Evolutionary conservation across 1,139 yeast genomes (phyloP), one percentile per base, ranked within the genome.

Genomic region (Pichia sp.): DNA sequence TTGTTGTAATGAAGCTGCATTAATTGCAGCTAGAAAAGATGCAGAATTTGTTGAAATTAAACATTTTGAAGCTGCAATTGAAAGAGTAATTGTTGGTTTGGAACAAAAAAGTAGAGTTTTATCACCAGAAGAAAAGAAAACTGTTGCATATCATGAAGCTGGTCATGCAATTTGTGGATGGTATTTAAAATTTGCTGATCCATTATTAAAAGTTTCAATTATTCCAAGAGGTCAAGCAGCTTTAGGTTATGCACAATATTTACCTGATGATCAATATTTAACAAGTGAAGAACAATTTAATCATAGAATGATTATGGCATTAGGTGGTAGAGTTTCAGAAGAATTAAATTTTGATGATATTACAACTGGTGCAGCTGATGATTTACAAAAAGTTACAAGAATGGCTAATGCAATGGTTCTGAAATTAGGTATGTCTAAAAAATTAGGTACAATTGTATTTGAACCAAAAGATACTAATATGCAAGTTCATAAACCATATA

Each of bases 151-250:
- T 59, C 94, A 85, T 64, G 94, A 92, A 69, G 98, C 98, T 2
- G 98, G 98, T 0, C 98, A 92, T 65, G 92, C 94, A 5, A 81
- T 92, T 51, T 90, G 97, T 70, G 98, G 98, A 10, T 92, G 98
- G 98, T 88, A 72, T 65, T 75, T 92, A 62, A 77, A 81, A 68
- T 76, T 78, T 67, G 96, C 97, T 3, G 96, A 89, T 64, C 98
- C 98, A 9, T 72, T 92, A 53, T 77, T 92, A 57, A 92, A 92
- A 69, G 98, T 92, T n/a, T 86, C 96, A 18, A 92, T 92, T 59
- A 88, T 92, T 53, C 98, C 98, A 48, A 74, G 94, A 64, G 92
- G 92, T 36, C 89, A 83, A 67, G 90, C 90, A 49, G 90, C 92
- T 7, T 70, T 85, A 52, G 94, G 94, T 34, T 85, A 85, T 64